phyloP scores from a whole-genome alignment of 1,139 yeast species.

The Blastobotrys capitulatus region DNA sequence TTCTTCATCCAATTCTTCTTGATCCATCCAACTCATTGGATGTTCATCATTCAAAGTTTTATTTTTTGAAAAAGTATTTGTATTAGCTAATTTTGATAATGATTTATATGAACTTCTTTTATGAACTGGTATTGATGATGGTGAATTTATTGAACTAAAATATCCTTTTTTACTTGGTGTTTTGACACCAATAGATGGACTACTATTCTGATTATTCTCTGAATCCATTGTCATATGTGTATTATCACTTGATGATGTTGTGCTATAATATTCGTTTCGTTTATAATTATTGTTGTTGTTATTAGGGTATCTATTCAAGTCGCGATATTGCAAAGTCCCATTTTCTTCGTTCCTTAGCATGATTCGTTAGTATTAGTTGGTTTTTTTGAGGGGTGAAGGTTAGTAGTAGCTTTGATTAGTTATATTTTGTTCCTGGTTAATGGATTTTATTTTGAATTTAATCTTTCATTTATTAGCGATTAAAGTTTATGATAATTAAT shows the following conservation, averaged over 20 bases:
- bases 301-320: not conserved
- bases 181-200: not conserved
- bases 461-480: not conserved
- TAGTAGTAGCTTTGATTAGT: no score
- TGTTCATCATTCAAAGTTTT: not conserved
- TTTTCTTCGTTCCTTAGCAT: no score
- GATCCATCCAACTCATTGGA: slow-evolving; percentile 15
- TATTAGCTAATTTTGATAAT: not conserved
- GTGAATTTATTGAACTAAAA: not conserved
- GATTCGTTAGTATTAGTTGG: no score
- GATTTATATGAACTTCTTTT: not conserved
- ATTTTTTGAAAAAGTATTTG: not conserved
- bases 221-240: not conserved
- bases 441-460: no score
- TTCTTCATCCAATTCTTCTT: slow-evolving; percentile 12
- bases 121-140: slow-evolving; percentile 4
- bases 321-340: not conserved
- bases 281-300: no score
- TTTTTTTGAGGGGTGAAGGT: no score
- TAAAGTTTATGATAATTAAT: not conserved
- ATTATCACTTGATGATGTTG: not conserved
- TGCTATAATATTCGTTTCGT: no score
- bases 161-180: not conserved
- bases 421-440: no score
- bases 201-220: not conserved